Evolutionary conservation across 352 stramenopile species (phyloP).

Genomic region (Phytophthora quininea): DNA sequence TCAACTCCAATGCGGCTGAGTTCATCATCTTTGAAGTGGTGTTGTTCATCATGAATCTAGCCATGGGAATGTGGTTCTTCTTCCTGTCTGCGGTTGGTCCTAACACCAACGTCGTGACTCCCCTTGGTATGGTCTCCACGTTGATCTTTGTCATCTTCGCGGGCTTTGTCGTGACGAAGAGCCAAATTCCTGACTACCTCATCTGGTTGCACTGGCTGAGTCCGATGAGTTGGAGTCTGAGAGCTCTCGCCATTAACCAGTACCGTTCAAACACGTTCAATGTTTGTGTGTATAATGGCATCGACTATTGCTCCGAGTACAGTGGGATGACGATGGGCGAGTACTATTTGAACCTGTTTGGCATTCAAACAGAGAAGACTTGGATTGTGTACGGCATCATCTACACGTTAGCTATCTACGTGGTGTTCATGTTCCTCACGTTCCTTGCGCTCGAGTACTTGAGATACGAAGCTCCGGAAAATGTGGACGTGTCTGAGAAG

Average conservation of each 20-base stretch:
- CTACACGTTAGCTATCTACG: conserved; percentile 23
- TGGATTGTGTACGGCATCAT: conserved; percentile 46
- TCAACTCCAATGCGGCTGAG: conserved; percentile 23
- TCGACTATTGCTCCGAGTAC: conserved; percentile 40
- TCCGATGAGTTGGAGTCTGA: conserved; percentile 15
- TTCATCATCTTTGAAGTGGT: conserved; percentile 50
- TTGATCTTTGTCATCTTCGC: conserved; percentile 40
- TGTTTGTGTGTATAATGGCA: conserved; percentile 2
- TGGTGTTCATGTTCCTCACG: conserved; percentile 44
- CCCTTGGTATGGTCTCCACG: conserved; percentile 30
- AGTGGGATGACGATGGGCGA: conserved; percentile 36
- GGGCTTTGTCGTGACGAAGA: conserved; percentile 29
- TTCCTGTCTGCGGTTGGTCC: conserved; percentile 33
- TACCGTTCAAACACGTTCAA: not conserved
- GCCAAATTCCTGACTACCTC: conserved; percentile 39
- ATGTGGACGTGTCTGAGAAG: conserved; percentile 30
- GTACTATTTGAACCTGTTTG: conserved; percentile 44
- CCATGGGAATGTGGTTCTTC: conserved; percentile 52
- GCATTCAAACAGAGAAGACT: conserved; percentile 41
- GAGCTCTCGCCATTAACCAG: not conserved
- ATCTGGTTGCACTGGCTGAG: conserved; percentile 34
- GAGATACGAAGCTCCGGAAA: conserved; percentile 20
- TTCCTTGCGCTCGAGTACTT: conserved; percentile 14
- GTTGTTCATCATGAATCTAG: conserved; percentile 49
- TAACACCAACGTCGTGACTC: conserved; percentile 26